Evolutionary conservation across 106 monocot genomes (phyloP).

Genomic region (Dendrobium huoshanense): DNA sequence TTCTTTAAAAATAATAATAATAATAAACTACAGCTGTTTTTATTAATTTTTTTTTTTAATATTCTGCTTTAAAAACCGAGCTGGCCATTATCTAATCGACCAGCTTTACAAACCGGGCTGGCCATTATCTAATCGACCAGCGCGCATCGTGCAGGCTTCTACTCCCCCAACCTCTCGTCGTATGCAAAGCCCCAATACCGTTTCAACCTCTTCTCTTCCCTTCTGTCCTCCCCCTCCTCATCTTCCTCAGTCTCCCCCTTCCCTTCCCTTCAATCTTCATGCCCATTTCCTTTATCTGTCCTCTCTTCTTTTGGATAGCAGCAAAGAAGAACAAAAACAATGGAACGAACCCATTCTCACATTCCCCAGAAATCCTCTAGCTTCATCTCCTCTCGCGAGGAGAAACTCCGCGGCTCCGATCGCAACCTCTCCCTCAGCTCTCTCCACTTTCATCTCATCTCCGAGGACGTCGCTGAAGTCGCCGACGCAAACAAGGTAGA

Average conservation of each 20-base stretch:
- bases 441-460: slow-evolving; percentile 3
- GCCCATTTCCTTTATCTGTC: no score
- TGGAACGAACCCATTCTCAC: slow-evolving; percentile 25
- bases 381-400: slow-evolving; percentile 24
- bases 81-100: not conserved
- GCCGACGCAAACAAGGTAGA: not conserved
- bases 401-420: slow-evolving; percentile 11
- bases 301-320: not conserved
- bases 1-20: no score
- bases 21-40: no score
- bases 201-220: slow-evolving; percentile 5
- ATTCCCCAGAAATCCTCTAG: slow-evolving; percentile 25
- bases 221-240: not conserved
- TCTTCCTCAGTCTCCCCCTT: not conserved
- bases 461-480: not conserved
- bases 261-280: no score
- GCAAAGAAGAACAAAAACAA: not conserved
- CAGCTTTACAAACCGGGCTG: not conserved
- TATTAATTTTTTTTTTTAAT: no score
- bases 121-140: not conserved
- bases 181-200: slow-evolving; percentile 3
- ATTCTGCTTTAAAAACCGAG: not conserved
- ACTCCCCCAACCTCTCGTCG: not conserved
- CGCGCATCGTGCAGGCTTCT: slow-evolving; percentile 3
- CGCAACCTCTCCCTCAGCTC: slow-evolving; percentile 22